Evolutionary conservation across 495 filamentous ascomycete species (phyloP).

Genomic region (Rusavskia elegans): DNA sequence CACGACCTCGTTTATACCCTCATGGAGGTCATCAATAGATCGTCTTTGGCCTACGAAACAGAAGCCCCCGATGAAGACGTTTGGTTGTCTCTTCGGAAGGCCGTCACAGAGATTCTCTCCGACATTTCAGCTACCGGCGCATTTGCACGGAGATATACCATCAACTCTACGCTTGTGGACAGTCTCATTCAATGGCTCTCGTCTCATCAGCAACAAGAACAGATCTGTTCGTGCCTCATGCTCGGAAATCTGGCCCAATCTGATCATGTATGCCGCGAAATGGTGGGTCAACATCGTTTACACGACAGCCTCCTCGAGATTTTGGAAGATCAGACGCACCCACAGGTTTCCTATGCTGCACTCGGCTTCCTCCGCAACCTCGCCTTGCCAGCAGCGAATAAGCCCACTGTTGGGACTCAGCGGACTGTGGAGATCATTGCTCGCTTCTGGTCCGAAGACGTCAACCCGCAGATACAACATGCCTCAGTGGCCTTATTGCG

Average conservation of each 20-base stretch:
- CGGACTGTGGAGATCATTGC: slow-evolving; percentile 39
- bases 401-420: slow-evolving; percentile 35
- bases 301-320: slow-evolving; percentile 39
- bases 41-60: slow-evolving; percentile 13
- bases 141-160: slow-evolving; percentile 36
- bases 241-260: slow-evolving; percentile 66
- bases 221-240: slow-evolving; percentile 53
- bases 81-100: slow-evolving; percentile 33
- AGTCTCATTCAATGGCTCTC: slow-evolving; percentile 39
- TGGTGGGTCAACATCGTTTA: slow-evolving; percentile 37
- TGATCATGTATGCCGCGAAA: slow-evolving; percentile 42
- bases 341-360: slow-evolving; percentile 45
- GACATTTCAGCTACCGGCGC: slow-evolving; percentile 43
- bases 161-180: slow-evolving; percentile 30
- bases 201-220: slow-evolving; percentile 37
- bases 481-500: slow-evolving; percentile 49
- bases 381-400: slow-evolving; percentile 50
- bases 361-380: slow-evolving; percentile 67
- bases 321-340: slow-evolving; percentile 27
- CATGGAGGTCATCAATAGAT: slow-evolving; percentile 20
- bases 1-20: slow-evolving; percentile 19
- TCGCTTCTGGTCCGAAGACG: slow-evolving; percentile 43
- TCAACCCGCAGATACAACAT: slow-evolving; percentile 56
- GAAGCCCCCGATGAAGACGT: slow-evolving; percentile 19
- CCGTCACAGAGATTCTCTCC: slow-evolving; percentile 40